Conservation (phyloP, 208 protist genomes). For the Angomonas ambiguus region DNA sequence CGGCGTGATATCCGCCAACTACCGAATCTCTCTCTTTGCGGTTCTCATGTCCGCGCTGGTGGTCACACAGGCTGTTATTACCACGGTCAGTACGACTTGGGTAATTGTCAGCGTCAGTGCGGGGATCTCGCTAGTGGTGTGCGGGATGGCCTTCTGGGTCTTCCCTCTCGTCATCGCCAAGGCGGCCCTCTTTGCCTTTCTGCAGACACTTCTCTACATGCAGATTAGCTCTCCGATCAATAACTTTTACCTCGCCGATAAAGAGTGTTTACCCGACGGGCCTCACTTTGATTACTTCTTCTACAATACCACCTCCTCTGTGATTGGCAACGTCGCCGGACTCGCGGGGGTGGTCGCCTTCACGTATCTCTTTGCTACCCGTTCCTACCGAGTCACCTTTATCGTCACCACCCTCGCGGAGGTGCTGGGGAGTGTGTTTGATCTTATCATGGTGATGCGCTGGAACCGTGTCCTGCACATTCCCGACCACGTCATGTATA, state of each 20-base stretch:
- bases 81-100: conserved; percentile 23
- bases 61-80: conserved; percentile 30
- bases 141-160: conserved; percentile 23
- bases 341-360: conserved; percentile 29
- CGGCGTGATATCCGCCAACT: conserved; percentile 29
- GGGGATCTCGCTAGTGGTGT: conserved; percentile 18
- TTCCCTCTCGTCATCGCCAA: conserved; percentile 55
- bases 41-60: conserved; percentile 30
- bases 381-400: conserved; percentile 35
- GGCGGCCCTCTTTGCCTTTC: conserved; percentile 38
- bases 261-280: conserved; percentile 31
- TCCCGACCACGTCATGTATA: conserved; percentile 44
- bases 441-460: conserved; percentile 47
- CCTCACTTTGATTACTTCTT: conserved; percentile 57
- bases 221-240: conserved; percentile 37
- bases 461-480: conserved; percentile 38
- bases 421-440: conserved; percentile 34
- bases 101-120: conserved; percentile 24
- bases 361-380: conserved; percentile 28
- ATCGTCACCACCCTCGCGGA: conserved; percentile 26
- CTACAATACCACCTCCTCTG: conserved; percentile 35
- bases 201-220: conserved; percentile 43
- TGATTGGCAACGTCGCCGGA: conserved; percentile 30
- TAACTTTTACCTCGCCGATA: conserved; percentile 41
- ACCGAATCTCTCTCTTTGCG: conserved; percentile 30